Conservation (phyloP, 805 yeast species). For the Kodamaea leandrae region DNA sequence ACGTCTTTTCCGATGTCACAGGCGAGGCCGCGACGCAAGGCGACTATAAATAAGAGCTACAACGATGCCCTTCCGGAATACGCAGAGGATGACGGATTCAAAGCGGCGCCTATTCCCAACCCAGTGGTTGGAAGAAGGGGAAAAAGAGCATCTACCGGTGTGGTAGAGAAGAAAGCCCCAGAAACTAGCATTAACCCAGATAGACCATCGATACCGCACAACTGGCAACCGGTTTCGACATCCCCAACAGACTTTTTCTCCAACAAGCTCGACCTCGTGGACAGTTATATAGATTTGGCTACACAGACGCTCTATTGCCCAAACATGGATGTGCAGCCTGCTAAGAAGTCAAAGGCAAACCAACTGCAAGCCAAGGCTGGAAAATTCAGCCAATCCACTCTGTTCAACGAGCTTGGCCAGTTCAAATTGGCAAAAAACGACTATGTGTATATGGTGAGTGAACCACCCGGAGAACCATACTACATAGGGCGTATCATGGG, state of each 20-base stretch:
- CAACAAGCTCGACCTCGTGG: constrained; percentile 37
- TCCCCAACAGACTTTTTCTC: constrained; percentile 40
- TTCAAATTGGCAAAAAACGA: constrained; percentile 52
- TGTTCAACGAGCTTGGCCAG: too few relatives aligned
- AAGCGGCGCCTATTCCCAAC: too few relatives aligned
- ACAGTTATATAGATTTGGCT: constrained; percentile 40
- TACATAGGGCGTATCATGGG: constrained; percentile 84
- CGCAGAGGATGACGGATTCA: constrained; percentile 26
- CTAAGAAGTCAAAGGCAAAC: too few relatives aligned
- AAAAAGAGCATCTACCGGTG: background rate
- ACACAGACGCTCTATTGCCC: constrained; percentile 41
- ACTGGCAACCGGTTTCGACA: constrained; percentile 49
- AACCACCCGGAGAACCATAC: constrained; percentile 94
- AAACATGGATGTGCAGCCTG: constrained; percentile 19
- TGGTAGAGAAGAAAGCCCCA: background rate
- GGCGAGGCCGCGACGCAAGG: constrained; percentile 36
- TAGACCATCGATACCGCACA: constrained; percentile 32
- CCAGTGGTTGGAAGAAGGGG: background rate
- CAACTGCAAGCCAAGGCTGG: too few relatives aligned
- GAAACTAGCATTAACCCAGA: background rate
- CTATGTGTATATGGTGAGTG: constrained; percentile 78
- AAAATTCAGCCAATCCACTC: constrained; percentile 1
- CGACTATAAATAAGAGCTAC: constrained; percentile 36
- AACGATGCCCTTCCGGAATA: constrained; percentile 30
- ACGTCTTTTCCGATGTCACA: constrained; percentile 20